Evolutionary conservation across 805 yeast genomes (phyloP).

Genomic region (Wickerhamiella lipophila): DNA sequence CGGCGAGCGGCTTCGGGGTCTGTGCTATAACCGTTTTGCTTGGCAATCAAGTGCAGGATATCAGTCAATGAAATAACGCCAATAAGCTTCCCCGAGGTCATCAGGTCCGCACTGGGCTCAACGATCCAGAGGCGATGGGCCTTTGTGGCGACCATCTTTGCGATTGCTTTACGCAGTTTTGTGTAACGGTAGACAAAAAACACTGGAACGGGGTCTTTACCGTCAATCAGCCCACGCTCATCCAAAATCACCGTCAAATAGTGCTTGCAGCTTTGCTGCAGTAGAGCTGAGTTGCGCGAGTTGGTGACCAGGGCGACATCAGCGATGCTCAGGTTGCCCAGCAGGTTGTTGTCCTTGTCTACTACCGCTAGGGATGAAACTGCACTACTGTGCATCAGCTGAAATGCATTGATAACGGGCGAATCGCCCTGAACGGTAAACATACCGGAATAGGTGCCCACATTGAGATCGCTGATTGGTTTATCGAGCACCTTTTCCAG

Average conservation of each 20-base stretch:
- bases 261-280: constrained; percentile 73
- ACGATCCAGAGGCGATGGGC: constrained; percentile 56
- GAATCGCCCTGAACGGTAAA: constrained; percentile 79
- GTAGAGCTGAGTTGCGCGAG: constrained; percentile 71
- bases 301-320: constrained; percentile 83
- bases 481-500: constrained; percentile 58
- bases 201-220: constrained; percentile 92
- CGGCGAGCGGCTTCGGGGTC: constrained; percentile 84
- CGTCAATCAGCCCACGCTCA: constrained; percentile 82
- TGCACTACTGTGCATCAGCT: constrained; percentile 69
- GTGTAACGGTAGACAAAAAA: constrained; percentile 78
- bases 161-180: constrained; percentile 76
- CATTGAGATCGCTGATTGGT: constrained; percentile 53
- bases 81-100: constrained; percentile 55
- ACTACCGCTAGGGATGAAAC: constrained; percentile 89
- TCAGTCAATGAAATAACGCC: constrained; percentile 93
- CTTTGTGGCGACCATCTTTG: constrained; percentile 89
- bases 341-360: constrained; percentile 56
- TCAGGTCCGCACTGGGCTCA: constrained; percentile 24
- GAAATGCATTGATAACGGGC: constrained; percentile 71
- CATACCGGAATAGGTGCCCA: constrained; percentile 57
- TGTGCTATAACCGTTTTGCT: constrained; percentile 52
- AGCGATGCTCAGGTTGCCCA: constrained; percentile 90
- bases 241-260: constrained; percentile 77
- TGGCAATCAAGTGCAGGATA: constrained; percentile 67